phyloP scores from a whole-genome alignment of 192 early-diverging fungal genomes.

The Thoreauomyces humboldtii region DNA sequence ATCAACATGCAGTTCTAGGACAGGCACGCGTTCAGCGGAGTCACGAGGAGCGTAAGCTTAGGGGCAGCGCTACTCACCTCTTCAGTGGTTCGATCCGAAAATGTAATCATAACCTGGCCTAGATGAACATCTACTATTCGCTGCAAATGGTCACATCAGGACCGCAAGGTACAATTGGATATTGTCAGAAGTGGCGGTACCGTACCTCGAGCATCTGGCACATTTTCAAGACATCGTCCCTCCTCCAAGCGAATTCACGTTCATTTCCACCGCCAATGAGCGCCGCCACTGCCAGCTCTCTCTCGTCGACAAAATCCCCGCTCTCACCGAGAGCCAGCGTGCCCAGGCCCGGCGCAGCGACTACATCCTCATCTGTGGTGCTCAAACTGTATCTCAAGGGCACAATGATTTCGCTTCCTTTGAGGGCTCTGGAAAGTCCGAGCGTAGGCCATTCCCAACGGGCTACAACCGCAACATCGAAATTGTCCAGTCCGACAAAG shows the following conservation, averaged over 20 bases:
- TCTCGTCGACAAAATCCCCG: not conserved
- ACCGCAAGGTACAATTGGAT: too few relatives aligned
- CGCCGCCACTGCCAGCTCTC: constrained; percentile 8
- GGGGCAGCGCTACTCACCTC: not conserved
- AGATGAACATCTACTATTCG: constrained; percentile 24
- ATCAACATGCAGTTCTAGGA: not conserved
- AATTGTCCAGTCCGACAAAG: constrained; percentile 16
- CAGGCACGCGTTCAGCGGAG: too few relatives aligned
- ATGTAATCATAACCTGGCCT: not conserved
- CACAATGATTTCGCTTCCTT: not conserved
- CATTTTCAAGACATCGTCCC: constrained; percentile 11
- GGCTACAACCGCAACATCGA: constrained; percentile 15
- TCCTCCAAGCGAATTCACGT: constrained; percentile 15
- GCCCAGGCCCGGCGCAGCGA: not conserved
- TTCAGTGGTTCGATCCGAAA: constrained; percentile 1
- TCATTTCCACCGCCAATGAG: constrained; percentile 7
- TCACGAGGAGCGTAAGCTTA: too few relatives aligned
- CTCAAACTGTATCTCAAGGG: constrained; percentile 1
- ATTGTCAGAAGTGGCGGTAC: too few relatives aligned
- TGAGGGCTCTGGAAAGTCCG: constrained; percentile 1
- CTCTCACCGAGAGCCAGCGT: not conserved
- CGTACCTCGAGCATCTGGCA: constrained; percentile 18
- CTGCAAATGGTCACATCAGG: too few relatives aligned
- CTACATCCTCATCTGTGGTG: not conserved
- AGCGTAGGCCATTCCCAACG: constrained; percentile 25